These are phyloP conservation scores for Hypocrella siamensis DNA, from an alignment of 2,329 filamentous ascomycete genomes.

Conservation along the genomic window DNA sequence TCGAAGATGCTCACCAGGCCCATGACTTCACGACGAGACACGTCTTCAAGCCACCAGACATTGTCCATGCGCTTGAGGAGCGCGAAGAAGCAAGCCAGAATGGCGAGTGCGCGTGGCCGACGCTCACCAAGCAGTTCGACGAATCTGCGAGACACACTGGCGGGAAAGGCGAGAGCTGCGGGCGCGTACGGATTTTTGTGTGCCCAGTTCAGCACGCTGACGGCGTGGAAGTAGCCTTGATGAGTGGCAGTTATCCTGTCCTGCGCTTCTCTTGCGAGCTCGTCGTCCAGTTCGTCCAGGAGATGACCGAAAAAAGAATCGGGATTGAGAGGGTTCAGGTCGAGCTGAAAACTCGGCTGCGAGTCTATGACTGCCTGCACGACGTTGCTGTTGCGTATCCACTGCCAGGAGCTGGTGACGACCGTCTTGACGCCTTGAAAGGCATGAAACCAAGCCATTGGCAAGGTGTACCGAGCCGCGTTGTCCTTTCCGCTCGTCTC, in stretches of 20 bases:
- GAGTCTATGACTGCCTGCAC: slow-evolving; percentile 48
- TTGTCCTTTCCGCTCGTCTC: slow-evolving; percentile 17
- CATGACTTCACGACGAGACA: slow-evolving; percentile 48
- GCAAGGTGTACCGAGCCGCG: slow-evolving; percentile 36
- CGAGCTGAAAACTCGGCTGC: slow-evolving; percentile 45
- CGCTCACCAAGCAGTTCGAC: slow-evolving; percentile 43
- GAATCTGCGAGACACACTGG: slow-evolving; percentile 45
- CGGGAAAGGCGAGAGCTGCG: slow-evolving; percentile 46
- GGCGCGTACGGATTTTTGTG: slow-evolving; percentile 43
- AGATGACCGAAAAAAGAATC: slow-evolving; percentile 46
- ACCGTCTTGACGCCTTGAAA: slow-evolving; percentile 53
- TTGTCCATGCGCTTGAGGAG: slow-evolving; percentile 44
- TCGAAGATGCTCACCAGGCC: slow-evolving; percentile 45
- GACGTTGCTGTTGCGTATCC: slow-evolving; percentile 39
- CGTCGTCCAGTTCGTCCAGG: slow-evolving; percentile 40
- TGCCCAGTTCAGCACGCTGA: slow-evolving; percentile 52
- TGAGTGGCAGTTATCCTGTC: slow-evolving; percentile 15
- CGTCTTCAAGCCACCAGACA: slow-evolving; percentile 56
- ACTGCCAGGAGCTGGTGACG: slow-evolving; percentile 48
- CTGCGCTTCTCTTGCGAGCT: slow-evolving; percentile 24
- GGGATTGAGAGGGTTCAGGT: slow-evolving; percentile 33
- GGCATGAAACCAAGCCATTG: slow-evolving; percentile 49
- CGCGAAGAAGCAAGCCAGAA: slow-evolving; percentile 52
- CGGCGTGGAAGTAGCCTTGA: slow-evolving; percentile 46
- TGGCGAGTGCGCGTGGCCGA: slow-evolving; percentile 44